These are phyloP conservation scores for Cardamine chenopodiifolia DNA, from an alignment of 345 rosid species.

Conservation along the genomic window DNA sequence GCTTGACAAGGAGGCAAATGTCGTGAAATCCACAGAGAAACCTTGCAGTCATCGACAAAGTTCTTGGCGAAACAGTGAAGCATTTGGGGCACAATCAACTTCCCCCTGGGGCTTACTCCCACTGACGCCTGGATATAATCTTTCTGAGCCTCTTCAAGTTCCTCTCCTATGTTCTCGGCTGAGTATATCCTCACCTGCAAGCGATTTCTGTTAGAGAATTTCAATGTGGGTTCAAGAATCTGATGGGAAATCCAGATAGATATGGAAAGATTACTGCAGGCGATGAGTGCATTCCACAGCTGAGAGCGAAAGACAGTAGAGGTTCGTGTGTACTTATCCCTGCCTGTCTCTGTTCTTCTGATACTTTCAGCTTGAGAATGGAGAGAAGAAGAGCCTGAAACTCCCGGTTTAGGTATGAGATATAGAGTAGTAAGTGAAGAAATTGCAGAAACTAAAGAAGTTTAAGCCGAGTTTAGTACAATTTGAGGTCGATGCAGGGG, in stretches of 20 bases:
- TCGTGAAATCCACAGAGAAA: slow-evolving; percentile 83
- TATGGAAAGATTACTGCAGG: slow-evolving; percentile 63
- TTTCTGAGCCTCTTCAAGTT: slow-evolving; percentile 78
- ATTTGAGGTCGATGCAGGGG: slow-evolving; percentile 87
- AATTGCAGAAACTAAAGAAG: slow-evolving; percentile 11
- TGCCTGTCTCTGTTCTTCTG: slow-evolving; percentile 70
- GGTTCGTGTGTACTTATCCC: slow-evolving; percentile 65
- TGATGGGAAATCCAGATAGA: not conserved
- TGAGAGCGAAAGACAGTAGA: slow-evolving; percentile 77
- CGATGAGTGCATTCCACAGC: slow-evolving; percentile 88
- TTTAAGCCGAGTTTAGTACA: slow-evolving; percentile 44
- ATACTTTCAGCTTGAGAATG: slow-evolving; percentile 74
- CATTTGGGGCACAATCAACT: slow-evolving; percentile 81
- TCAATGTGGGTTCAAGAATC: not conserved
- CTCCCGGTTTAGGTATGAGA: slow-evolving; percentile 47
- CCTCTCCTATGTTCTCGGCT: slow-evolving; percentile 64
- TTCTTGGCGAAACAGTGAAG: slow-evolving; percentile 76
- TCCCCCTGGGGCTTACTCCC: slow-evolving; percentile 85
- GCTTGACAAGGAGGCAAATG: slow-evolving; percentile 79
- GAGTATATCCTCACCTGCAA: slow-evolving; percentile 79
- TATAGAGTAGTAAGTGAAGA: slow-evolving; percentile 48
- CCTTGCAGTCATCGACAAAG: slow-evolving; percentile 66
- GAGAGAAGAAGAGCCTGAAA: slow-evolving; percentile 85
- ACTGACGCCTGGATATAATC: slow-evolving; percentile 79
- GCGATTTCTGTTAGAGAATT: slow-evolving; percentile 5